A percentile compares a stretch with the other conserved stretches of the same genome.
These are phyloP conservation scores for Tetracentron sinense DNA, from an alignment of 164 flowering plant genomes.

Conservation along the genomic window DNA sequence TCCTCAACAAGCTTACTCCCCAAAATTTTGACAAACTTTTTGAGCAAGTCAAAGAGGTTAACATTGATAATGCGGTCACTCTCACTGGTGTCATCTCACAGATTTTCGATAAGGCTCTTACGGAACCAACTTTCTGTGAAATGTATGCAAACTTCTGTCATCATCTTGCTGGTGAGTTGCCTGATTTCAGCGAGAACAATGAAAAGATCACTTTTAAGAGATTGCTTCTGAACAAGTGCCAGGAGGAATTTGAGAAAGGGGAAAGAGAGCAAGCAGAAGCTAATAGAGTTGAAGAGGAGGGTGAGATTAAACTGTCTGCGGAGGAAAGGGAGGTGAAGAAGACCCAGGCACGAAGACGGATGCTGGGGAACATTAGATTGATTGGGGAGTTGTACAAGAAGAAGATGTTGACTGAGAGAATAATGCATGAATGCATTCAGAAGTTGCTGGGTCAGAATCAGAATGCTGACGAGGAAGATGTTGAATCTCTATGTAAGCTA, in stretches of 20 bases:
- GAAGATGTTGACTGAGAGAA: conserved; percentile 82
- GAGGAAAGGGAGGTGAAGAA: conserved; percentile 74
- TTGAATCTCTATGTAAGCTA: conserved; percentile 70
- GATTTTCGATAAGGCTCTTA: conserved; percentile 85
- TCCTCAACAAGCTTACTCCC: conserved; percentile 82
- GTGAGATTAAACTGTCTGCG: conserved; percentile 55
- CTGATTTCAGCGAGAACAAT: conserved; percentile 58
- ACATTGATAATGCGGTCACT: conserved; percentile 62
- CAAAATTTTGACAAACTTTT: conserved; percentile 81
- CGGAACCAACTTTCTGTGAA: conserved; percentile 90
- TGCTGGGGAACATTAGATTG: conserved; percentile 83
- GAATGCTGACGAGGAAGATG: conserved; percentile 61
- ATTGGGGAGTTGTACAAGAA: conserved; percentile 86
- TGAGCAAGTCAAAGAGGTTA: conserved; percentile 80
- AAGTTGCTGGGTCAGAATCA: conserved; percentile 59
- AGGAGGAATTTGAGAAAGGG: conserved; percentile 88
- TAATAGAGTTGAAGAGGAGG: conserved; percentile 60
- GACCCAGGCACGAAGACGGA: conserved; percentile 58
- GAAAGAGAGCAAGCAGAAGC: conserved; percentile 85
- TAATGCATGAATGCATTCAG: conserved; percentile 81
- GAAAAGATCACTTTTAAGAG: conserved; percentile 77
- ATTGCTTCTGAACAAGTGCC: conserved; percentile 77
- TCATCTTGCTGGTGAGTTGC: conserved; percentile 60
- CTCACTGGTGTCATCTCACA: conserved; percentile 76
- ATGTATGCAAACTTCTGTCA: conserved; percentile 86